Evolutionary conservation across 2,329 filamentous ascomycete species (phyloP), one percentile per base, ranked within the genome.

Genomic region (Xylariales sp.): DNA sequence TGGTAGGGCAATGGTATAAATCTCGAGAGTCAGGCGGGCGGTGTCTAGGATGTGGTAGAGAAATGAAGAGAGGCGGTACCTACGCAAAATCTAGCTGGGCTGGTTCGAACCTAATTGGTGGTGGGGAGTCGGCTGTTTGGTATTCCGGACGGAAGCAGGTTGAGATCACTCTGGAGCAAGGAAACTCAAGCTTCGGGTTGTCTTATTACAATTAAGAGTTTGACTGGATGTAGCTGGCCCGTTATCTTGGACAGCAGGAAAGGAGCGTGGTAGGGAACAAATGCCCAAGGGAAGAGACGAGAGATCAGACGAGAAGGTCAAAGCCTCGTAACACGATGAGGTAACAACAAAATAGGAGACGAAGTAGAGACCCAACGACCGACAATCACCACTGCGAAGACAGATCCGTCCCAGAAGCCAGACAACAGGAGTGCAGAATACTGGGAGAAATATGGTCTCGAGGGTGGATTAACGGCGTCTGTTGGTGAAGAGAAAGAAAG

Each of bases 131-230:
- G 46, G 48, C 7, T 34, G 14, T 53, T 23, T 23, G 23, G 23
- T 62, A 34, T 62, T 48, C 34, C 18, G 43, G 54, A 52, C 49
- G 10, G 65, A 68, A 65, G 68, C 68, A 65, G 65, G 65, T 59
- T 28, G 65, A 69, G 58, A 30, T 64, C 59, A 18, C n/a, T 61
- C 48, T 30, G 54, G 43, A 45, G 23, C 14, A 10, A 30, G 10
- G 39, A 32, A 52, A 64, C 62, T 59, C 59, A 57, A 62, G 65
- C 62, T 66, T 60, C 59, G 32, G 16, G 6, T 58, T 62, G 58
- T 48, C 63, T 52, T 67, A 71, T 71, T 71, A 71, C 65, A 60
- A 71, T 71, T 71, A 71, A 59, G 50, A 6, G 23, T 66, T 52
- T 36, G 56, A 41, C 30, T 46, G 60, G 36, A 39, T 9, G 59